Conservation (phyloP, 2,329 filamentous ascomycete species). For the Botrytis fragariae region DNA sequence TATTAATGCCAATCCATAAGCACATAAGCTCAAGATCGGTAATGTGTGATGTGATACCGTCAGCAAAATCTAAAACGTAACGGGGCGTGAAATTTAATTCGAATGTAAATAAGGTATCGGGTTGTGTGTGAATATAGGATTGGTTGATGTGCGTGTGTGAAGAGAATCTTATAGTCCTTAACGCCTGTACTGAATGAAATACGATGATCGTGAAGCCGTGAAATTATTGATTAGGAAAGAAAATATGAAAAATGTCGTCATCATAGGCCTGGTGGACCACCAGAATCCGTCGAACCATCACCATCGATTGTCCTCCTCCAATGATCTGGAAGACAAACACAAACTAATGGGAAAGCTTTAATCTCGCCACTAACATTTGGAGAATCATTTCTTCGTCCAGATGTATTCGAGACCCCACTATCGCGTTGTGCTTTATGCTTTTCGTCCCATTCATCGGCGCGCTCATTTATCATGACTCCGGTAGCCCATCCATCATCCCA, state of each 20-base stretch:
- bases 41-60: constrained; percentile 23
- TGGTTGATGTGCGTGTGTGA: constrained; percentile 5
- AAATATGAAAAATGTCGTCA: not conserved
- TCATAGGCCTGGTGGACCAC: constrained; percentile 39
- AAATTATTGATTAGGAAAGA: constrained; percentile 22
- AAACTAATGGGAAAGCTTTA: constrained; percentile 96
- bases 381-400: constrained; percentile 59
- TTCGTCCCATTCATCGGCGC: constrained; percentile 84
- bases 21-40: constrained; percentile 29
- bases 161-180: constrained; percentile 22
- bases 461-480: constrained; percentile 76
- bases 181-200: constrained; percentile 33
- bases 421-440: constrained; percentile 77
- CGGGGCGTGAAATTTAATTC: constrained; percentile 26
- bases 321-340: constrained; percentile 90
- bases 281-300: constrained; percentile 68
- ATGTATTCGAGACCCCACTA: constrained; percentile 86
- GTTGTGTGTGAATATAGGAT: constrained; percentile 9
- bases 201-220: constrained; percentile 38
- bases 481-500: constrained; percentile 99
- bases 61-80: constrained; percentile 32
- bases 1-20: constrained; percentile 28
- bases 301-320: constrained; percentile 97
- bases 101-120: constrained; percentile 18
- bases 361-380: constrained; percentile 77